Percentiles rank a stretch among this genome's conserved stretches.
phyloP scores from a whole-genome alignment of 331 rosid genomes.

The Malus hybrid region DNA sequence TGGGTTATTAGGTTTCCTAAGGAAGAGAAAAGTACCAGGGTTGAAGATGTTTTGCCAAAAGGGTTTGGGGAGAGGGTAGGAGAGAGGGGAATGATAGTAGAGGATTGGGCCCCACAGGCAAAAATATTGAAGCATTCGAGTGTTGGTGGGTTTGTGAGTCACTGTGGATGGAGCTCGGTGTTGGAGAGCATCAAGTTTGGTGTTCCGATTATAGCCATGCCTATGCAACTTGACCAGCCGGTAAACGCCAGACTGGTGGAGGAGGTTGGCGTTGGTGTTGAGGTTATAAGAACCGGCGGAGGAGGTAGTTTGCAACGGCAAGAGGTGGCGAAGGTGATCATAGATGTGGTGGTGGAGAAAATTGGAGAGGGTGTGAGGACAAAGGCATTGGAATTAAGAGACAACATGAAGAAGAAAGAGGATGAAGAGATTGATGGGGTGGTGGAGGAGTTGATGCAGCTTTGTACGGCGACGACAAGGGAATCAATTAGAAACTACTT shows the following conservation, averaged over 20 bases:
- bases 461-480: not conserved
- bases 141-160: slow-evolving; percentile 11
- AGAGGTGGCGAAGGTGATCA: slow-evolving; percentile 5
- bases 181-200: slow-evolving; percentile 25
- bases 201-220: slow-evolving; percentile 23
- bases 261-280: slow-evolving; percentile 18
- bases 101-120: slow-evolving; percentile 23
- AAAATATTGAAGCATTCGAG: slow-evolving; percentile 9
- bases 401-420: not conserved
- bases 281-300: slow-evolving; percentile 7
- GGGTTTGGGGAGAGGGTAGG: slow-evolving; percentile 7
- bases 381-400: slow-evolving; percentile 12
- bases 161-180: slow-evolving; percentile 27
- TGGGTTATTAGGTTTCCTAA: too few relatives aligned
- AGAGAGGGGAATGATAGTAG: slow-evolving; percentile 6
- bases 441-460: not conserved
- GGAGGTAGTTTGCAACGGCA: not conserved
- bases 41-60: slow-evolving; percentile 10
- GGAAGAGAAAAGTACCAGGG: not conserved
- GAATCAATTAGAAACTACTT: not conserved
- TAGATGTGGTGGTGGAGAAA: slow-evolving; percentile 14
- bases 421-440: slow-evolving; percentile 18
- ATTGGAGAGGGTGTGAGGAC: not conserved
- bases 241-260: slow-evolving; percentile 16
- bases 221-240: slow-evolving; percentile 26